Percentiles rank a stretch among this genome's conserved stretches.
Evolutionary conservation across 176 grass and related monocot species (phyloP).

Genomic region (Puya raimondii): DNA sequence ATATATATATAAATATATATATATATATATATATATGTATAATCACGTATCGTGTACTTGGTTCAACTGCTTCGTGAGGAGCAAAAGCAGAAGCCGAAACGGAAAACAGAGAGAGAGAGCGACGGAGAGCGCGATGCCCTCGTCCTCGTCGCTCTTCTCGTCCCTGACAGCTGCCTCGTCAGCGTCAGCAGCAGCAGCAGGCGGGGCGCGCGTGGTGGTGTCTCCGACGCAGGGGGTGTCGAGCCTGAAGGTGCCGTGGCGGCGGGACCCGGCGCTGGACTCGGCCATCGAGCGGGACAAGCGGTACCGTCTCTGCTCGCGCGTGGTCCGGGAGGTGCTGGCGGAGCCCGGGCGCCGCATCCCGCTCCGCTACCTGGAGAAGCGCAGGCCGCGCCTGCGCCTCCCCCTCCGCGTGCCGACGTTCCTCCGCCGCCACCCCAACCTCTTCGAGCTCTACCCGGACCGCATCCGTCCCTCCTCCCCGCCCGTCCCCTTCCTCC

Average conservation of each 20-base stretch:
- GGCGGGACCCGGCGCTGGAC: slow-evolving; percentile 49
- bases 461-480: slow-evolving; percentile 28
- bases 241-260: slow-evolving; percentile 60
- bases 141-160: too few species aligned
- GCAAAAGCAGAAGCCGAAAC: too few species aligned
- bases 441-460: slow-evolving; percentile 56
- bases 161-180: too few species aligned
- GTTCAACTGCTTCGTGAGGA: too few species aligned
- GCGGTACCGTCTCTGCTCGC: slow-evolving; percentile 25
- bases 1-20: too few species aligned
- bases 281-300: slow-evolving; percentile 40
- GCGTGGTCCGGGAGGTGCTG: slow-evolving; percentile 78
- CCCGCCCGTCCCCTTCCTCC: slow-evolving; percentile 35
- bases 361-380: slow-evolving; percentile 59
- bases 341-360: slow-evolving; percentile 45
- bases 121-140: too few species aligned
- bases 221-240: not conserved
- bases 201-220: too few species aligned
- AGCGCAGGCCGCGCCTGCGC: slow-evolving; percentile 53
- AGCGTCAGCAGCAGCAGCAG: too few species aligned
- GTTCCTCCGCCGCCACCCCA: slow-evolving; percentile 67
- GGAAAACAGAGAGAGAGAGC: too few species aligned
- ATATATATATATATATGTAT: too few species aligned
- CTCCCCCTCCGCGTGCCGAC: slow-evolving; percentile 42
- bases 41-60: too few species aligned